Evolutionary conservation across 208 protist genomes (phyloP).

Genomic region (Leishmania mexicana): DNA sequence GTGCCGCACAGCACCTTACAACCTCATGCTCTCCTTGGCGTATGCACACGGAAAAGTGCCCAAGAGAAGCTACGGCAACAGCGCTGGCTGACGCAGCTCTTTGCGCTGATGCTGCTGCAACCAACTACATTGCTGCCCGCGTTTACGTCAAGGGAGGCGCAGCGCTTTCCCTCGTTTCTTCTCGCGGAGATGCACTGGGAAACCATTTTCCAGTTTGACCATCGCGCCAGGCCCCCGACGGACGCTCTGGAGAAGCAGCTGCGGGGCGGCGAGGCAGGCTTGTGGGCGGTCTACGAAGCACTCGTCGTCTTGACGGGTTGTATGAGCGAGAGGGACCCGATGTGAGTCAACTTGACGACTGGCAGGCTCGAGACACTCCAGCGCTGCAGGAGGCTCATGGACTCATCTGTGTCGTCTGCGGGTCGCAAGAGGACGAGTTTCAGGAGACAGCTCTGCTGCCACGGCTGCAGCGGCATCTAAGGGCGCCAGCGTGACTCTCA

Average conservation of each 20-base stretch:
- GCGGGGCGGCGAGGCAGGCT: neutral
- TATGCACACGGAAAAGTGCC: no score
- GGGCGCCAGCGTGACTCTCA: constrained; percentile 26
- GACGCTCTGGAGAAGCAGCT: neutral
- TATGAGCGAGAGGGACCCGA: neutral
- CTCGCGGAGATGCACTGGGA: neutral
- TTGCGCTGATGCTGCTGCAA: neutral
- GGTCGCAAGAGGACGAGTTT: constrained; percentile 32
- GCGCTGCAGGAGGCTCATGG: constrained; percentile 16
- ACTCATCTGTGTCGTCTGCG: constrained; percentile 40
- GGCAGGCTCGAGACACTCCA: constrained; percentile 9
- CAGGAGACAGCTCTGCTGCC: constrained; percentile 25
- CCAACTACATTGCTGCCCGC: neutral
- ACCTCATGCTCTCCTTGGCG: neutral
- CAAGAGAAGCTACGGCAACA: no score
- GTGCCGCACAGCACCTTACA: neutral
- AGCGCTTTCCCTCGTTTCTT: neutral
- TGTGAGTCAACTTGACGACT: neutral
- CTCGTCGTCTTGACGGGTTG: constrained; percentile 5
- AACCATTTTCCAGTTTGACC: neutral
- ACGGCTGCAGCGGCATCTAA: constrained; percentile 5
- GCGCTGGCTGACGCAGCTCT: neutral
- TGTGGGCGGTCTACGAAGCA: constrained; percentile 13
- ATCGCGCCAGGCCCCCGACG: neutral
- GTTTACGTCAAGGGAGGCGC: neutral